Evolutionary conservation across 768 basidiomycete genomes (phyloP), one percentile per base, ranked within the genome.

Genomic region (Lentinus brumalis): DNA sequence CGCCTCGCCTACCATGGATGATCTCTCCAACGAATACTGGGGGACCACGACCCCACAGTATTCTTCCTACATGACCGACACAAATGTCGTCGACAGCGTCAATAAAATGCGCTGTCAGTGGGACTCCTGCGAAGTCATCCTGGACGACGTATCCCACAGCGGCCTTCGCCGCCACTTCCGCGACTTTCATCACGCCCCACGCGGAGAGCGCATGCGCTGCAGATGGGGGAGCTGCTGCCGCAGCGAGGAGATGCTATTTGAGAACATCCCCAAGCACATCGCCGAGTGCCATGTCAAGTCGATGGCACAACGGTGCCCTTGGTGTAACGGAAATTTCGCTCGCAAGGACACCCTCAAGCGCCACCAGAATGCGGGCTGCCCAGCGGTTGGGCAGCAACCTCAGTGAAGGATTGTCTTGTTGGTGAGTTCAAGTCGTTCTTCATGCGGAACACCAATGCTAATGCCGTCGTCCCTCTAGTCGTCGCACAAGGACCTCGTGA

Each of bases 231-330:
- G 14, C 11, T n/a, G 15, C 6, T 66, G 65, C 44, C 38, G 42
- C 29, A 30, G 58, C 46, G 58, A 62, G 29, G 29, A 50, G 30
- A 66, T 66, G 62, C 60, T 61, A 15, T 63, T 56, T 50, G 62
- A 66, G 49, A 66, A 61, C 50, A 41, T 67, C 3, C 53, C 60
- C 14, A 67, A 67, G 49, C 66, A 67, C 49, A 56, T 67, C 51
- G 62, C 66, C 16, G 57, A 60, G 30, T 61, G 54, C 26, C 66
- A 67, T 54, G 16, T 61, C n/a, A 58, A 56, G 50, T 49, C 57
- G 15, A 67, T 63, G 54, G 38, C 38, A 15, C 15, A 50, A n/a
- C 12, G 7, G 2, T 67, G 66, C 56, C 5, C 26, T 9, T 16
- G 15, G 2, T 67, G 66, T 42, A 55, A 54, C 3, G 38, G 30